These are phyloP conservation scores for Melanopsichium pennsylvanicum DNA, from an alignment of 1,284 basidiomycete genomes.

Conservation along the genomic window DNA sequence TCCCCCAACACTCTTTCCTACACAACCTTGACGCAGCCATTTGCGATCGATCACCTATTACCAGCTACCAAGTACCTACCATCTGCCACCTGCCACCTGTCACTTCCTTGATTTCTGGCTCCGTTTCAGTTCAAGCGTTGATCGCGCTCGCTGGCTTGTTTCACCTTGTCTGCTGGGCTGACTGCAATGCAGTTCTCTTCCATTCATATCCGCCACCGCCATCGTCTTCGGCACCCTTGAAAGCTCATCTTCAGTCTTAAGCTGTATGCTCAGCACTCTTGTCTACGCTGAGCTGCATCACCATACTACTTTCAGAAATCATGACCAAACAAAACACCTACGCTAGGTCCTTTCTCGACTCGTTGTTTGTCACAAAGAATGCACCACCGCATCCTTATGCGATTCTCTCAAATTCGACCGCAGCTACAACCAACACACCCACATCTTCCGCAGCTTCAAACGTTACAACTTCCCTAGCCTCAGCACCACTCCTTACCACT, in stretches of 20 bases:
- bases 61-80: no score
- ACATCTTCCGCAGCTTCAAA: conserved; percentile 15
- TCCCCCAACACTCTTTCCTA: no score
- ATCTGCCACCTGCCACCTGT: no score
- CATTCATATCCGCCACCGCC: conserved; percentile 28
- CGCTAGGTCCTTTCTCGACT: conserved; percentile 41
- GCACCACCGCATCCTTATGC: conserved; percentile 5
- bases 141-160: not conserved
- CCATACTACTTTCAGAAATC: conserved; percentile 7
- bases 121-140: not conserved
- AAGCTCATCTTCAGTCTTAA: not conserved
- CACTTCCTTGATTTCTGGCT: not conserved
- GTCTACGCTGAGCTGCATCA: not conserved
- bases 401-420: conserved; percentile 17
- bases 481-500: conserved; percentile 28
- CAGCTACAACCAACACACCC: conserved; percentile 11
- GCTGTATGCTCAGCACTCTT: conserved; percentile 7
- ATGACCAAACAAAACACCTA: conserved; percentile 21
- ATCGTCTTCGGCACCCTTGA: conserved; percentile 45
- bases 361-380: conserved; percentile 23
- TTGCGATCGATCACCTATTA: no score
- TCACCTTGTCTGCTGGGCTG: conserved; percentile 2
- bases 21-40: no score
- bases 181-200: conserved; percentile 37
- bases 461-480: conserved; percentile 8